Conservation (phyloP, 2,329 filamentous ascomycete species). For the Fusarium lyarnte region DNA sequence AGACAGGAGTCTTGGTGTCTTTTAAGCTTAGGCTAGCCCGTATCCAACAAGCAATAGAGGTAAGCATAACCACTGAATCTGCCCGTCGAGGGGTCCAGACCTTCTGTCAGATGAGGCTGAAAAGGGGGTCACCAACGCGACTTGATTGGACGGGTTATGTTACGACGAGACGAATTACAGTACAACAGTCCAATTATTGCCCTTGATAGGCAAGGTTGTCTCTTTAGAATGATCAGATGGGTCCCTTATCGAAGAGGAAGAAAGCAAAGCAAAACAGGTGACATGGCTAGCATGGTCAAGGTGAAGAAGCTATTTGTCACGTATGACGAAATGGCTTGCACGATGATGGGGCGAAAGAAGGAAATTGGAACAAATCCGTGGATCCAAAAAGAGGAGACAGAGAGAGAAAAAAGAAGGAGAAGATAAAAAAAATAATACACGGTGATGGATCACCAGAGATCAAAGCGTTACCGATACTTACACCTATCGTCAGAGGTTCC, state of each 20-base stretch:
- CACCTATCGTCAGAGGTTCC: constrained; percentile 23
- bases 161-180: constrained; percentile 8
- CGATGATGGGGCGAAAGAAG: constrained; percentile 16
- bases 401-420: neutral
- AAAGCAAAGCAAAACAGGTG: neutral
- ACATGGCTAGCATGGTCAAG: neutral
- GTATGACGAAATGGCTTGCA: constrained; percentile 26
- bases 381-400: neutral
- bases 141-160: constrained; percentile 14
- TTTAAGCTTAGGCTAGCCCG: constrained; percentile 25
- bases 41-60: constrained; percentile 6
- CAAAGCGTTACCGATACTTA: constrained; percentile 13
- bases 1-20: constrained; percentile 7
- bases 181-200: constrained; percentile 7
- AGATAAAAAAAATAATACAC: neutral
- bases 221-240: neutral
- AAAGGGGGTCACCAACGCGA: constrained; percentile 27
- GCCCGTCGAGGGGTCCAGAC: constrained; percentile 18
- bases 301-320: constrained; percentile 38
- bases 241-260: neutral
- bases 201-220: neutral
- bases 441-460: constrained; percentile 6
- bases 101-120: constrained; percentile 38
- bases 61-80: constrained; percentile 23
- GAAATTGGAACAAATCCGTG: constrained; percentile 31